Evolutionary conservation across 2,329 filamentous ascomycete genomes (phyloP), one percentile per base, ranked within the genome.

Genomic region (Sporothrix mexicana): DNA sequence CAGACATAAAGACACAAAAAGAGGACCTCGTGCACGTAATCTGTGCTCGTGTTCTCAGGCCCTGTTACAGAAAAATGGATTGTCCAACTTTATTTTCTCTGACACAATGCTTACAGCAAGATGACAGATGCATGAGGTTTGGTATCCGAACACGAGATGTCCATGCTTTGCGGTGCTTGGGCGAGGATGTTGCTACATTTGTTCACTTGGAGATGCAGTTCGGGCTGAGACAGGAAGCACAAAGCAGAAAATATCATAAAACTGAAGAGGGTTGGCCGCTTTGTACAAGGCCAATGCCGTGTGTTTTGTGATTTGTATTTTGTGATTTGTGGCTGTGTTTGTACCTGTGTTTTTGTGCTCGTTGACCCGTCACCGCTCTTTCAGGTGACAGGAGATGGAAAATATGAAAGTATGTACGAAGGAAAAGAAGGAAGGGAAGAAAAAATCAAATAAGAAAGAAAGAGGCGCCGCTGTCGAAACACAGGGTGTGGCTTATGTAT

Each of bases 51-150:
- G 13, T 59, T 55, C 30, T 23, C 15, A 55, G 20, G 51, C 25
- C 51, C 51, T 20, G 55, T 59, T 17, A 36, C 55, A 59, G 30
- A 36, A 13, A 13, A 25, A 59, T 25, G 13, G 3, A 36, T 30
- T 59, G 23, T 59, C 55, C 55, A 59, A 59, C 66, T 55, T 41
- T 36, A 51, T 57, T 61, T 61, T 49, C 36, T 41, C 69, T 49
- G 53, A 25, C 53, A 61, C 55, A 51, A 36, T 70, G 69, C 69
- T 70, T 36, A 70, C 68, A 45, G 36, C 36, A 70, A 43, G 68
- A 57, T 70, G 36, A 70, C 68, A 59, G 30, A 57, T 51, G 30
- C 49, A 23, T 55, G 36, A 7, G 41, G 7, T 12, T 17, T 20
- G 13, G 17, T 55, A 57, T n/a, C 51, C 23, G 51, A 55, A 20